Evolutionary conservation across 768 basidiomycete genomes (phyloP).

Genomic region (Amanita subjunquillea): DNA sequence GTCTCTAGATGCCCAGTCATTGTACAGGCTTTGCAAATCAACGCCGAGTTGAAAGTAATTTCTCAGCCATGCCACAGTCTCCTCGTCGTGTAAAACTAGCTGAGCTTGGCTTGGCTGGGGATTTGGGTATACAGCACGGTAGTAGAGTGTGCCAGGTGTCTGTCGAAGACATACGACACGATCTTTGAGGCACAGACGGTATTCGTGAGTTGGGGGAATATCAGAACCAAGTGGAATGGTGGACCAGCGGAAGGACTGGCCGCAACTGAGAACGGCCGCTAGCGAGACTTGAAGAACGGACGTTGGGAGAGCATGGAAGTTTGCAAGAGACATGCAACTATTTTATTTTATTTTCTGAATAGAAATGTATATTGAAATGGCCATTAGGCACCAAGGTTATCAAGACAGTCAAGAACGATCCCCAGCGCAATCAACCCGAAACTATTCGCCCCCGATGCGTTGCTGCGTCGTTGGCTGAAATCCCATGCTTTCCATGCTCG

Average conservation of each 20-base stretch:
- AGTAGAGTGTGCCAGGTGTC: constrained; percentile 53
- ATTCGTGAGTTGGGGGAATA: constrained; percentile 32
- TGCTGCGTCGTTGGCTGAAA: constrained; percentile 31
- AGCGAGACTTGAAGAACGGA: constrained; percentile 66
- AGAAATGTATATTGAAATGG: too few species aligned
- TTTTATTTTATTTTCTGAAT: too few species aligned
- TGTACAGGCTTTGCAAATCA: constrained; percentile 62
- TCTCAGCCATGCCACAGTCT: constrained; percentile 65
- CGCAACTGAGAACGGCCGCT: constrained; percentile 67
- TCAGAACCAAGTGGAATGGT: constrained; percentile 29
- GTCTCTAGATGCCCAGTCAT: constrained; percentile 66
- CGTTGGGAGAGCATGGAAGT: constrained; percentile 52
- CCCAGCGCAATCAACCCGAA: constrained; percentile 61
- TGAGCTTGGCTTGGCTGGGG: constrained; percentile 24
- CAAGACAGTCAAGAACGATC: constrained; percentile 48
- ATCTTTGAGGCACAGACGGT: constrained; percentile 70
- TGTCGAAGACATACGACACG: constrained; percentile 81
- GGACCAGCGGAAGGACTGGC: constrained; percentile 83
- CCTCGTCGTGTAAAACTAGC: constrained; percentile 33
- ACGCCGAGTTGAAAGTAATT: constrained; percentile 88
- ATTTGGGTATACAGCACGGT: constrained; percentile 58
- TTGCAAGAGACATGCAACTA: constrained; percentile 16
- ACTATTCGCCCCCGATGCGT: constrained; percentile 44
- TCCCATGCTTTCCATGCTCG: constrained; percentile 61
- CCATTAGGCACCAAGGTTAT: constrained; percentile 14